Percentiles rank a stretch among this genome's conserved stretches.
These are phyloP conservation scores for Mercurialis annua DNA, from an alignment of 345 rosid genomes.

Conservation along the genomic window DNA sequence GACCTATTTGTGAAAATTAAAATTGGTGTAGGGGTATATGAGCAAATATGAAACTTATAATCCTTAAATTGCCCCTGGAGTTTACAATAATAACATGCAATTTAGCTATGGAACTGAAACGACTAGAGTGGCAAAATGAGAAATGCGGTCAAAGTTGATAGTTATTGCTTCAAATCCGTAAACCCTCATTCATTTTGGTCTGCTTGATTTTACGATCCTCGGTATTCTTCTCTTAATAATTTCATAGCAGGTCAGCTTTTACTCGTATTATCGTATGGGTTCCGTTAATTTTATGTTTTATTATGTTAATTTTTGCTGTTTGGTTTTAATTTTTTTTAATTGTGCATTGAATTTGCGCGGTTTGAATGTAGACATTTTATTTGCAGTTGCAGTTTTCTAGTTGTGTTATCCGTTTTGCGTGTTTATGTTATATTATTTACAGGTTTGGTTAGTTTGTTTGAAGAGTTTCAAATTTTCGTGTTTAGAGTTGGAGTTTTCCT, in stretches of 20 bases:
- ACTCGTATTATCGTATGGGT: not conserved
- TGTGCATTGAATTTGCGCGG: not conserved
- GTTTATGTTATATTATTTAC: not conserved
- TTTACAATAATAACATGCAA: not conserved
- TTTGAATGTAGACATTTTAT: not conserved
- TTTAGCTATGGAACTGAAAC: not conserved
- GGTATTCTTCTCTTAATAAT: not conserved
- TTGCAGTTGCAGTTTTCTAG: not conserved
- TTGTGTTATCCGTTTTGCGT: not conserved
- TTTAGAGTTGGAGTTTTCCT: not conserved
- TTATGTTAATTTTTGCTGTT: not conserved
- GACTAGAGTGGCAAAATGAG: constrained; percentile 4
- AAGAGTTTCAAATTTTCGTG: not conserved
- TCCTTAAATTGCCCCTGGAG: constrained; percentile 4
- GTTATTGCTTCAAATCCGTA: not conserved
- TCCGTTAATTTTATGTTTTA: not conserved
- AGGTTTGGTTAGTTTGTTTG: not conserved
- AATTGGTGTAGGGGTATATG: not conserved
- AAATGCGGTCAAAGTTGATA: constrained; percentile 7
- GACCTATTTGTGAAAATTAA: constrained; percentile 6
- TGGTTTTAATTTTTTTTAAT: not conserved
- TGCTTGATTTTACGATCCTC: not conserved
- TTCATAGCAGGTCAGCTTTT: not conserved
- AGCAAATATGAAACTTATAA: not conserved
- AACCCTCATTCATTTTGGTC: constrained; percentile 4